A percentile compares a stretch with the other conserved stretches of the same genome.
Evolutionary conservation across 176 grass and related monocot genomes (phyloP).

Genomic region (Calamus simplicifolius): DNA sequence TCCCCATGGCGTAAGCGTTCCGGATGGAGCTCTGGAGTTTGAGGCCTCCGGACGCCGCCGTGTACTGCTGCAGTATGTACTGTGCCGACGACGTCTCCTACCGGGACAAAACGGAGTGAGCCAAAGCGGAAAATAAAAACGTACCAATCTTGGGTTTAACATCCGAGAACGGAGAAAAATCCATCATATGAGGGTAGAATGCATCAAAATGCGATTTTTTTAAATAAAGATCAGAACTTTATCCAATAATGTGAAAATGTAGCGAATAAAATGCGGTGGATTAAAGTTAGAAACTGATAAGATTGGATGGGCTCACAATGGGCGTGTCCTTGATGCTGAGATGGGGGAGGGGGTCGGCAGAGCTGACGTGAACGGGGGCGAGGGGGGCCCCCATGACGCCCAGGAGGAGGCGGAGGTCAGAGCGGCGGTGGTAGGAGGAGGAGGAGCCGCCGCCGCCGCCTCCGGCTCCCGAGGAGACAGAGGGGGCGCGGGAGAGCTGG

Average conservation of each 20-base stretch:
- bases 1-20: conserved; percentile 83
- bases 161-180: not conserved
- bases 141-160: no score
- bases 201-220: conserved; percentile 21
- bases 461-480: conserved; percentile 7
- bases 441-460: not conserved
- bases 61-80: conserved; percentile 96
- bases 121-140: no score
- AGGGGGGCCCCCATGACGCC: conserved; percentile 89
- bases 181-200: not conserved
- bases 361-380: conserved; percentile 45
- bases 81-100: conserved; percentile 82
- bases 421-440: conserved; percentile 39
- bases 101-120: not conserved
- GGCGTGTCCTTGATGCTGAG: conserved; percentile 59
- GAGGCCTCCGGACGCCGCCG: conserved; percentile 62
- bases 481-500: conserved; percentile 43
- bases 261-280: conserved; percentile 10
- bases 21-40: conserved; percentile 56
- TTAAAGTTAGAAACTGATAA: not conserved
- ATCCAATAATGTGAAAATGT: no score
- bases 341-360: conserved; percentile 35
- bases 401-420: conserved; percentile 82
- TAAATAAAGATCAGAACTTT: no score
- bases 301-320: conserved; percentile 48